These are phyloP conservation scores for Ambrosia trifida DNA, from an alignment of 129 eudicot species.

Conservation along the genomic window DNA sequence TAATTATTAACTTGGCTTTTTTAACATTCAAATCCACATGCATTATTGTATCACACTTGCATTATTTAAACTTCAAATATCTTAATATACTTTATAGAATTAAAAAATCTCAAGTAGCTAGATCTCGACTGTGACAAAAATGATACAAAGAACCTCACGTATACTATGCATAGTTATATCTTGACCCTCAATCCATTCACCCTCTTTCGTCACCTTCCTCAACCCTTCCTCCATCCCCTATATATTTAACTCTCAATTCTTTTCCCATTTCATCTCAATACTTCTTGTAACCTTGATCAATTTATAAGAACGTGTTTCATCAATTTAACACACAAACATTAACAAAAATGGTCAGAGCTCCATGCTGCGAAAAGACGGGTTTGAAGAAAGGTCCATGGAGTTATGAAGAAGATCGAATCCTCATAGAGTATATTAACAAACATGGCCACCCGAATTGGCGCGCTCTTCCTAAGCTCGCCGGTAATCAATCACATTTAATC, in stretches of 20 bases:
- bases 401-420: constrained; percentile 57
- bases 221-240: not conserved
- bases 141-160: not conserved
- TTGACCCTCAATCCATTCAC: constrained; percentile 29
- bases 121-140: not conserved
- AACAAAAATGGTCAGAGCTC: constrained; percentile 68
- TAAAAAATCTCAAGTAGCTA: not conserved
- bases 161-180: not conserved
- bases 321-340: constrained; percentile 2
- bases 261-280: constrained; percentile 22
- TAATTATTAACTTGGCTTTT: too few relatives aligned
- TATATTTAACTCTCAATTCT: constrained; percentile 18
- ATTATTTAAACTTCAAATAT: too few relatives aligned
- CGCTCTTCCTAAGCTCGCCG: constrained; percentile 80
- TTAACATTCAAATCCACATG: not conserved
- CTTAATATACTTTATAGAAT: not conserved
- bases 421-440: constrained; percentile 41
- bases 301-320: not conserved
- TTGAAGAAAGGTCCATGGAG: constrained; percentile 90
- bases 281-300: not conserved
- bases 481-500: constrained; percentile 30
- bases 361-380: constrained; percentile 80
- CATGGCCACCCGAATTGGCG: constrained; percentile 80
- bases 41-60: not conserved
- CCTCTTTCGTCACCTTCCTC: constrained; percentile 21